phyloP scores from a whole-genome alignment of 1,139 yeast species.

The Yamadazyma dushanensis region DNA sequence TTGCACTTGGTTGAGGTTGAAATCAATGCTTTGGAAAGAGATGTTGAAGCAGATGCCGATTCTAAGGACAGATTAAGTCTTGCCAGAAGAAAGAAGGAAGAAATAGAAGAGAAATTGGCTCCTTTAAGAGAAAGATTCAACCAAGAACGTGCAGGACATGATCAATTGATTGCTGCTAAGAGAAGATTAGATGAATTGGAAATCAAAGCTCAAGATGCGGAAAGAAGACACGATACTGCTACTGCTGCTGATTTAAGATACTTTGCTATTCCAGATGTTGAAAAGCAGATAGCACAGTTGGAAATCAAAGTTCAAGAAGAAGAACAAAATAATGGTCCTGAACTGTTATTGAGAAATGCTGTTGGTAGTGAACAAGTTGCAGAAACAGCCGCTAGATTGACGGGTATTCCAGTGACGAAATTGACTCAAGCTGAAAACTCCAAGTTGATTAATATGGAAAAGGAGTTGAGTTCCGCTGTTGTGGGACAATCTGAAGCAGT shows the following conservation, averaged over 20 bases:
- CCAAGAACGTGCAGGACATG: conserved; percentile 90
- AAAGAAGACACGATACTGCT: conserved; percentile 91
- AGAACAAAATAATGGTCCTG: conserved; percentile 55
- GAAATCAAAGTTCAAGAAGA: conserved; percentile 79
- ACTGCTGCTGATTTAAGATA: conserved; percentile 94
- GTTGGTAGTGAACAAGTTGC: conserved; percentile 94
- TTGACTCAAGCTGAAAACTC: conserved; percentile 93
- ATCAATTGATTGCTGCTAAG: conserved; percentile 83
- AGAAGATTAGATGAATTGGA: conserved; percentile 90
- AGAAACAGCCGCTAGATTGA: conserved; percentile 94
- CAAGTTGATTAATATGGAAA: conserved; percentile 93
- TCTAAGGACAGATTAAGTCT: conserved; percentile 82
- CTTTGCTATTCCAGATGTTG: conserved; percentile 94
- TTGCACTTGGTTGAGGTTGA: conserved; percentile 90
- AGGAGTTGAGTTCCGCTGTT: conserved; percentile 74
- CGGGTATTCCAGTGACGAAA: conserved; percentile 98
- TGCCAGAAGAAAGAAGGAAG: conserved; percentile 79
- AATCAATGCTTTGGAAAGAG: conserved; percentile 95
- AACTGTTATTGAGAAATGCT: conserved; percentile 76
- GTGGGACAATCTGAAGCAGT: conserved; percentile 98
- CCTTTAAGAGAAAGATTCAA: conserved; percentile 86
- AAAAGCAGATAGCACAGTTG: conserved; percentile 69
- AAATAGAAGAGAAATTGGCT: conserved; percentile 76
- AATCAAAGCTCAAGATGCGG: conserved; percentile 92
- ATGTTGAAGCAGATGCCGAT: conserved; percentile 81